These are phyloP conservation scores for Nepenthes mirabilis DNA, from an alignment of 148 eudicot genomes.

Conservation along the genomic window DNA sequence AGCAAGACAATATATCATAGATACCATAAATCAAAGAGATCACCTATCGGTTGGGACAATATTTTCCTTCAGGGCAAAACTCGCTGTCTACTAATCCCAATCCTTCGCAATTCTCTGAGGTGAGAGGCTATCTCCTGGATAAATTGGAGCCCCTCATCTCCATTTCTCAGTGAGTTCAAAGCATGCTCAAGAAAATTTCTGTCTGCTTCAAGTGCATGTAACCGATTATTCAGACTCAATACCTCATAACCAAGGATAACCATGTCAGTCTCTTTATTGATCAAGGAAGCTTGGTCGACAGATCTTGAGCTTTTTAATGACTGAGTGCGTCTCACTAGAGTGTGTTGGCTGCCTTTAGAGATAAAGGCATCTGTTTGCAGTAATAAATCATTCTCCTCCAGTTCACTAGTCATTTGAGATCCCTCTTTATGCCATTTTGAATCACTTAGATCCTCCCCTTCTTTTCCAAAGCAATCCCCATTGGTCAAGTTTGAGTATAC, in stretches of 20 bases:
- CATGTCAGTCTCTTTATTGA: conserved; percentile 22
- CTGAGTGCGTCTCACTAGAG: conserved; percentile 9
- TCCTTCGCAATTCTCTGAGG: conserved; percentile 27
- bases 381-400: conserved; percentile 6
- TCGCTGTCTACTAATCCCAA: conserved; percentile 23
- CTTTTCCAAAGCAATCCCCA: conserved; percentile 11
- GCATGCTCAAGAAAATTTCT: conserved; percentile 28
- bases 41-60: neutral
- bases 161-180: conserved; percentile 23
- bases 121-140: conserved; percentile 43
- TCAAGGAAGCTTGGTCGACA: conserved; percentile 6
- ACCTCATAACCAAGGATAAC: conserved; percentile 25
- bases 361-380: conserved; percentile 1
- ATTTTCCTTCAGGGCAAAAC: conserved; percentile 3
- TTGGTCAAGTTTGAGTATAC: conserved; percentile 8
- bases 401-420: conserved; percentile 12
- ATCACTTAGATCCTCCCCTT: conserved; percentile 6
- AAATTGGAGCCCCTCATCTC: conserved; percentile 23
- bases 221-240: conserved; percentile 24
- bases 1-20: too few relatives aligned
- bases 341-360: too few relatives aligned
- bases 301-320: conserved; percentile 11
- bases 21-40: neutral
- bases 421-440: conserved; percentile 9
- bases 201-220: conserved; percentile 46